Evolutionary conservation across 192 early-diverging fungal species (phyloP).

Genomic region (Kappamyces sp.): DNA sequence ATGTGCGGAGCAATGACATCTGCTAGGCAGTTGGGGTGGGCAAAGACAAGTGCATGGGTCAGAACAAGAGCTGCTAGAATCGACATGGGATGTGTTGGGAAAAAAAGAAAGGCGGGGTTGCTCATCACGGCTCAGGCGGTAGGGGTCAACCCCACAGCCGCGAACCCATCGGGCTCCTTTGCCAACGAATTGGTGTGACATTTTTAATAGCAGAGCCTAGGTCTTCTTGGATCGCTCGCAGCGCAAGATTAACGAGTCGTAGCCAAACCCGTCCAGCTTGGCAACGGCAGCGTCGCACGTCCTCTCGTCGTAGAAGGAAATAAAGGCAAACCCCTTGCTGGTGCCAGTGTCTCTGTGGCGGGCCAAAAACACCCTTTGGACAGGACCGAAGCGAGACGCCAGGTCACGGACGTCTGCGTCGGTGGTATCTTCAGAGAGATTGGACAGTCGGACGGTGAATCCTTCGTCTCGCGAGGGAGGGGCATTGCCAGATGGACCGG

Average conservation of each 20-base stretch:
- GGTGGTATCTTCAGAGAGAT: slow-evolving; percentile 89
- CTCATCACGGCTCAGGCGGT: too few relatives aligned
- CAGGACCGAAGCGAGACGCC: slow-evolving; percentile 77
- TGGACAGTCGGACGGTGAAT: slow-evolving; percentile 79
- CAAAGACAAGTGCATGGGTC: neutral
- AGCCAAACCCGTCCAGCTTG: slow-evolving; percentile 90
- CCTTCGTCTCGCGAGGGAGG: slow-evolving; percentile 41
- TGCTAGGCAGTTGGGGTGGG: slow-evolving; percentile 9
- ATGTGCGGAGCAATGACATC: slow-evolving; percentile 5
- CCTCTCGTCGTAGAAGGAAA: slow-evolving; percentile 75
- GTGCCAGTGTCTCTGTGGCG: slow-evolving; percentile 74
- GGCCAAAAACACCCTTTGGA: slow-evolving; percentile 78
- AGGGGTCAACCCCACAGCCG: too few relatives aligned
- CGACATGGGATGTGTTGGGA: too few relatives aligned
- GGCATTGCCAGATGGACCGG: slow-evolving; percentile 25
- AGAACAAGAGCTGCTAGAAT: too few relatives aligned
- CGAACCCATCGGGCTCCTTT: too few relatives aligned
- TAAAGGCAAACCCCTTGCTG: slow-evolving; percentile 96
- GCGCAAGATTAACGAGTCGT: slow-evolving; percentile 90
- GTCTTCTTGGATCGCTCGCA: slow-evolving; percentile 76
- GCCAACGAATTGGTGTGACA: too few relatives aligned
- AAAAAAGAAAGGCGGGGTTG: too few relatives aligned
- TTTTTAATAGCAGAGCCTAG: neutral
- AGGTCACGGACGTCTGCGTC: slow-evolving; percentile 87
- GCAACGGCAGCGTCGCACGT: slow-evolving; percentile 78